Conservation (phyloP, 768 basidiomycete genomes). For the Dictyophora rubrovolvata region DNA sequence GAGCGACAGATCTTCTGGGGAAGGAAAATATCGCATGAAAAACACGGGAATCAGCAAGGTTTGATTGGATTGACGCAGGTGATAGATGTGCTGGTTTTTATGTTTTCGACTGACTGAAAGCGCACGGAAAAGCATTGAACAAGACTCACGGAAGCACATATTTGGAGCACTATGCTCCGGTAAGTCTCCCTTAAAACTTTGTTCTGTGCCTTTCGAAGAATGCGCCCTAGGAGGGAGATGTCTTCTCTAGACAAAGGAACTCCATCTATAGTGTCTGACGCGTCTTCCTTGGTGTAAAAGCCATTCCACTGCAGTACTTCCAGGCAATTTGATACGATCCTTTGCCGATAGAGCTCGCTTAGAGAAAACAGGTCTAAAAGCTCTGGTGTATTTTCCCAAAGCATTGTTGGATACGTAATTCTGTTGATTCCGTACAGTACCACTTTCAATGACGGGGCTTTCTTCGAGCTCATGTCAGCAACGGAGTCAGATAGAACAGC, state of each 20-base stretch:
- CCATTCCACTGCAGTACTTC: slow-evolving; percentile 4
- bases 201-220: neutral
- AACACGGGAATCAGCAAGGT: neutral
- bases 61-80: slow-evolving; percentile 1
- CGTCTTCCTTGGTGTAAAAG: neutral
- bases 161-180: slow-evolving; percentile 2
- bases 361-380: slow-evolving; percentile 1
- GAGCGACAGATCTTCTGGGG: neutral
- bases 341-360: neutral
- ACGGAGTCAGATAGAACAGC: neutral
- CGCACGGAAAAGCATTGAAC: neutral
- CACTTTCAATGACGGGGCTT: neutral
- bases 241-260: neutral
- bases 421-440: neutral
- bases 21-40: slow-evolving; percentile 6
- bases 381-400: slow-evolving; percentile 5
- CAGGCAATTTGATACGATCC: neutral
- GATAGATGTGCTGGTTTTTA: slow-evolving; percentile 1
- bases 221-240: neutral
- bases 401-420: neutral
- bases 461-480: neutral
- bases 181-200: slow-evolving; percentile 1
- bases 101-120: neutral
- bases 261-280: neutral
- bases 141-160: slow-evolving; percentile 4